Percentiles rank a stretch among this genome's conserved stretches.
Evolutionary conservation across 177 flowering plant genomes (phyloP).

Genomic region (Vitis hybrid): DNA sequence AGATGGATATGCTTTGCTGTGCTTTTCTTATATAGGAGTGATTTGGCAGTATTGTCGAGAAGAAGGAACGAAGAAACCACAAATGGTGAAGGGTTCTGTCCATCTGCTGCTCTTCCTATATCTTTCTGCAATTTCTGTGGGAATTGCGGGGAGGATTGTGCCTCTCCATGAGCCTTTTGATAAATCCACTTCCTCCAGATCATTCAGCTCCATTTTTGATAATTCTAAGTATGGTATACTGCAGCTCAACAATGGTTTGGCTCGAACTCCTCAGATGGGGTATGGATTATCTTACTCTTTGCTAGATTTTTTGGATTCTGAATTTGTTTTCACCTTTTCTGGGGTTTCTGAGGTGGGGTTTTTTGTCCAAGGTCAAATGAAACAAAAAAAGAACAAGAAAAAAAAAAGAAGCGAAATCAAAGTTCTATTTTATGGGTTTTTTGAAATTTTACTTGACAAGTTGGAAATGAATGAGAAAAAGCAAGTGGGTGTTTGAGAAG

Average conservation of each 20-base stretch:
- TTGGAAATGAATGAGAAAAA: not conserved
- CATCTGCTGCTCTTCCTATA: conserved; percentile 16
- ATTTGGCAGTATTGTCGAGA: not conserved
- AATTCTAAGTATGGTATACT: conserved; percentile 74
- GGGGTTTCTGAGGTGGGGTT: too few species aligned
- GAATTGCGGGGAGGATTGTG: conserved; percentile 27
- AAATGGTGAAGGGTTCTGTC: conserved; percentile 11
- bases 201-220: conserved; percentile 42
- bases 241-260: conserved; percentile 83
- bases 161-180: conserved; percentile 23
- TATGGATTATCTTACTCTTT: conserved; percentile 18
- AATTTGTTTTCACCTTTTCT: not conserved
- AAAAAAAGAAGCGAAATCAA: too few species aligned
- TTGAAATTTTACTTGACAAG: not conserved
- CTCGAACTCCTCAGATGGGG: conserved; percentile 96
- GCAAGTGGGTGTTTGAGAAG: not conserved
- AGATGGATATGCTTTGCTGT: too few species aligned
- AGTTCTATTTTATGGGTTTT: not conserved
- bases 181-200: conserved; percentile 20
- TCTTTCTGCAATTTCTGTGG: conserved; percentile 18
- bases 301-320: not conserved
- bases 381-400: too few species aligned
- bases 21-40: too few species aligned
- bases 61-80: conserved; percentile 1
- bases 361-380: too few species aligned